A percentile compares a stretch with the other conserved stretches of the same genome.
Evolutionary conservation across 2,329 filamentous ascomycete species (phyloP).

Genomic region (Zalaria obscura): DNA sequence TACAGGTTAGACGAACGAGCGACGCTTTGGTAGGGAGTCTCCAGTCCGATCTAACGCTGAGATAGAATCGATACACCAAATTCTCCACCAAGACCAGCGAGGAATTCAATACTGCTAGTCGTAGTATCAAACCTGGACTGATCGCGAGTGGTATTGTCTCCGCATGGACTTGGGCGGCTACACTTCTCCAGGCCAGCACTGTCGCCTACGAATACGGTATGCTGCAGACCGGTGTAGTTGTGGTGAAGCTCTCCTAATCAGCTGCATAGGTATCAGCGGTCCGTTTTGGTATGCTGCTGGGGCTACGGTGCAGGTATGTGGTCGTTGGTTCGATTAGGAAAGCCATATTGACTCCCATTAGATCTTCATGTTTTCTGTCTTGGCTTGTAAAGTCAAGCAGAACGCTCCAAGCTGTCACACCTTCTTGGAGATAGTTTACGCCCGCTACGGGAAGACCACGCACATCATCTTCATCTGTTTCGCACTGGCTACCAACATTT

Average conservation of each 20-base stretch:
- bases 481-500: conserved; percentile 27
- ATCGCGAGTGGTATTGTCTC: conserved; percentile 76
- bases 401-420: conserved; percentile 24
- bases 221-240: neutral
- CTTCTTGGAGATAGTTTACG: conserved; percentile 24
- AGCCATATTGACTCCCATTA: conserved; percentile 11
- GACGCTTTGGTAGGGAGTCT: too few relatives aligned
- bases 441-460: conserved; percentile 20
- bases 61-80: conserved; percentile 38
- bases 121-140: conserved; percentile 73
- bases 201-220: conserved; percentile 20
- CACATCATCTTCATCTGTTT: conserved; percentile 28
- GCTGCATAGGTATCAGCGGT: conserved; percentile 3
- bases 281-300: conserved; percentile 25
- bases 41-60: too few relatives aligned
- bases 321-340: too few relatives aligned
- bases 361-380: conserved; percentile 26
- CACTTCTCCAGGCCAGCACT: conserved; percentile 17
- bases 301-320: conserved; percentile 13
- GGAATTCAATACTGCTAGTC: conserved; percentile 77
- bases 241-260: too few relatives aligned
- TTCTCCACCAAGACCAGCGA: conserved; percentile 58
- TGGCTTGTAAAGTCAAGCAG: conserved; percentile 26
- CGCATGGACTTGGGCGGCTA: conserved; percentile 60
- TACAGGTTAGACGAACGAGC: conserved; percentile 26